Percentiles rank a stretch among this genome's conserved stretches.
phyloP scores from a whole-genome alignment of 2,329 filamentous ascomycete species.

The Chrysoporthe deuterocubensis region DNA sequence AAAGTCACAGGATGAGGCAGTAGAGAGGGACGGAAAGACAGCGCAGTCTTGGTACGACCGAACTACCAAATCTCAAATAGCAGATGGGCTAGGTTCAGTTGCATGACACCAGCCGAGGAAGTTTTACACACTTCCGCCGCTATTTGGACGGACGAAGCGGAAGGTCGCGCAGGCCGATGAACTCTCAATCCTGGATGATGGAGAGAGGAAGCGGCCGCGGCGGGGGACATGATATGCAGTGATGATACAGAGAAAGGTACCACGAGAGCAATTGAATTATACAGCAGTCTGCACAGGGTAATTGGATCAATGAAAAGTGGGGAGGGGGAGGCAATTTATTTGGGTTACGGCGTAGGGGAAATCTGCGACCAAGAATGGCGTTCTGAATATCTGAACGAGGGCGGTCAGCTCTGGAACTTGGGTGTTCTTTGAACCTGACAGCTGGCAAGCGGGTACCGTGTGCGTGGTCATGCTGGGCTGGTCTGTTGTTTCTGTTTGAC shows the following conservation, averaged over 20 bases:
- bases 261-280: background rate
- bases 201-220: background rate
- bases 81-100: background rate
- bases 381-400: background rate
- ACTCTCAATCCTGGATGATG: constrained; percentile 2
- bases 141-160: background rate
- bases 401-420: background rate
- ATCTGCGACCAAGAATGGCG: background rate
- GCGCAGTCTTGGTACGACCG: background rate
- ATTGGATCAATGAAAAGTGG: background rate
- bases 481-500: background rate
- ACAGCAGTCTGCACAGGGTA: background rate
- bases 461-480: background rate
- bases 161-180: background rate
- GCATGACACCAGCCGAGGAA: background rate
- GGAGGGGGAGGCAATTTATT: background rate
- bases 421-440: background rate
- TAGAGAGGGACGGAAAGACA: background rate
- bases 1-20: background rate
- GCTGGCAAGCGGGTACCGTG: background rate
- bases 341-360: constrained; percentile 3
- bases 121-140: background rate
- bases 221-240: background rate
- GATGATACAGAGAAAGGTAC: background rate
- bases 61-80: background rate